A percentile compares a stretch with the other conserved stretches of the same genome.
Conservation (phyloP, 2,329 filamentous ascomycete genomes). For the Cyphellophora attinorum region DNA sequence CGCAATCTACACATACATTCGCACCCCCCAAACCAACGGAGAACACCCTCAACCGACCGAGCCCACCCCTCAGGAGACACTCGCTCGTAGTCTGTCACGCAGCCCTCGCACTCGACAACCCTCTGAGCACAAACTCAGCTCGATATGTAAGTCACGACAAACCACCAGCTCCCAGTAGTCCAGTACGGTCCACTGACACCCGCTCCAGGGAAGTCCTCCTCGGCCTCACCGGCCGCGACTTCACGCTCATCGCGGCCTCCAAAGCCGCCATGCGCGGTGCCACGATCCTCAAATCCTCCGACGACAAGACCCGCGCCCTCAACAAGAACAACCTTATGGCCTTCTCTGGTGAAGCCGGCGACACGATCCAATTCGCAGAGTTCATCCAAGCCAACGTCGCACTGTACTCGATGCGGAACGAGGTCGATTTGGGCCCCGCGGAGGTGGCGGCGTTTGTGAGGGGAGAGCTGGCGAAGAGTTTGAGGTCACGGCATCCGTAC, state of each 20-base stretch:
- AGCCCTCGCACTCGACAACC: too few species aligned
- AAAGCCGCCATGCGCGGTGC: constrained; percentile 98
- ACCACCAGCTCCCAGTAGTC: too few species aligned
- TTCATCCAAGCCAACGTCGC: constrained; percentile 98
- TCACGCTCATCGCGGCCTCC: constrained; percentile 92
- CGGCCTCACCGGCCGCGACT: constrained; percentile 98
- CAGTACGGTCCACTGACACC: constrained; percentile 8
- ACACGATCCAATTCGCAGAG: constrained; percentile 98
- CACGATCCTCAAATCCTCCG: constrained; percentile 85
- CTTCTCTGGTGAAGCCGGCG: constrained; percentile 90
- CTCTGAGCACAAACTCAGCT: too few species aligned
- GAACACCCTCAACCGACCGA: too few species aligned
- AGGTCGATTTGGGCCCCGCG: constrained; percentile 78
- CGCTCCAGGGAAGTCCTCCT: constrained; percentile 81
- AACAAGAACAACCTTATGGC: constrained; percentile 95
- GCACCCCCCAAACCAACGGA: too few species aligned
- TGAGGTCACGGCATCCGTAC: constrained; percentile 89
- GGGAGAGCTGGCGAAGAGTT: constrained; percentile 78
- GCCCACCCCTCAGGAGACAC: too few species aligned
- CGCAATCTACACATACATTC: too few species aligned
- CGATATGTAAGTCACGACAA: too few species aligned
- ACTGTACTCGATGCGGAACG: constrained; percentile 97
- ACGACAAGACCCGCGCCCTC: constrained; percentile 90
- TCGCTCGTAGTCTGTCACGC: too few species aligned
- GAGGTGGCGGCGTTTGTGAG: constrained; percentile 90